phyloP scores from a whole-genome alignment of 2,329 filamentous ascomycete genomes.

The Lojkania enalia region DNA sequence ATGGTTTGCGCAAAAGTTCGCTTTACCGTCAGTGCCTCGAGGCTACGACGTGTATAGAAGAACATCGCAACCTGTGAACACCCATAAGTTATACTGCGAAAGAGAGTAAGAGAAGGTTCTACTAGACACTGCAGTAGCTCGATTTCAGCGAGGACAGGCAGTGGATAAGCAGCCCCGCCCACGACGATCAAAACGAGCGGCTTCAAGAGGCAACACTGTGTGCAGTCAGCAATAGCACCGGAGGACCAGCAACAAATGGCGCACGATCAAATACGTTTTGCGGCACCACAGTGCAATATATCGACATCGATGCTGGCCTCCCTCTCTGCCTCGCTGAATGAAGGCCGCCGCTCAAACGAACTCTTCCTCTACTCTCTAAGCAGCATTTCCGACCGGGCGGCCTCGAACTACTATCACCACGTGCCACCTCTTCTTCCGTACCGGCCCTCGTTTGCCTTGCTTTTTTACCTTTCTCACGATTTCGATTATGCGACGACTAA shows the following conservation, averaged over 20 bases:
- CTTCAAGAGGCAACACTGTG: no score
- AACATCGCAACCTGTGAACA: conserved; percentile 38
- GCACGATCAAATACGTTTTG: no score
- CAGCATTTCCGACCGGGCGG: conserved; percentile 24
- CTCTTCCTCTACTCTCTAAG: conserved; percentile 30
- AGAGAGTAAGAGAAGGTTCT: no score
- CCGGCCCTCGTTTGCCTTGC: conserved; percentile 32
- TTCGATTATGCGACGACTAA: conserved; percentile 60
- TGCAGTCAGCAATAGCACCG: no score
- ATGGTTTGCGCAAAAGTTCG: neutral
- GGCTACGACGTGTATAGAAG: conserved; percentile 32
- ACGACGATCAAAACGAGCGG: no score
- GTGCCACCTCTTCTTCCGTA: conserved; percentile 18
- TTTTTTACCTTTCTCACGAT: conserved; percentile 22
- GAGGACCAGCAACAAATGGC: no score
- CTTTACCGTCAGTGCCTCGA: conserved; percentile 34
- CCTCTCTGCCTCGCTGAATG: conserved; percentile 18
- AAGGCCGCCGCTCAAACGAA: conserved; percentile 21
- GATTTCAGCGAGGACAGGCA: no score
- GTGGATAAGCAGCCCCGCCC: no score
- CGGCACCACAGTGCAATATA: no score
- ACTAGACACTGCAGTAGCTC: no score
- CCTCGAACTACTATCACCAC: conserved; percentile 21
- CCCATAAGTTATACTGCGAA: no score
- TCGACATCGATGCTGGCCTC: conserved; percentile 10